Conservation (phyloP, 257 asterid genomes). For the Jaltomata sinuosa region DNA sequence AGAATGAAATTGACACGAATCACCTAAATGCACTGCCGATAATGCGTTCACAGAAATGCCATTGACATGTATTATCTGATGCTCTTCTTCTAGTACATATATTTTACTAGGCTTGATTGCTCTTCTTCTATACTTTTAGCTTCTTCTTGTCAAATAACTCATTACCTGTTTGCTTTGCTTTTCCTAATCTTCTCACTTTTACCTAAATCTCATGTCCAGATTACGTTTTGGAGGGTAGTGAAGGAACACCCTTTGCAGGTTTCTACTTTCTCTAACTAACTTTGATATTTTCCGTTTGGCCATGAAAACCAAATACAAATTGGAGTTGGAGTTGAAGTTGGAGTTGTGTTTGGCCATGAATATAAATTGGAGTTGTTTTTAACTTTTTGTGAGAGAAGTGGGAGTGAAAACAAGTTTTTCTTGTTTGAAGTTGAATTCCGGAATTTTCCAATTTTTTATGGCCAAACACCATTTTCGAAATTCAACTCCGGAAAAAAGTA, state of each 20-base stretch:
- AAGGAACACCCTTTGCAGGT: conserved; percentile 99
- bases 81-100: neutral
- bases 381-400: too few species aligned
- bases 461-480: too few species aligned
- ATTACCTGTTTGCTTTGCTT: conserved; percentile 17
- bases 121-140: neutral
- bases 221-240: conserved; percentile 98
- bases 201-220: conserved; percentile 38
- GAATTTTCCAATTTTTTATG: too few species aligned
- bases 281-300: too few species aligned
- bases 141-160: neutral
- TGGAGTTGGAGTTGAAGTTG: too few species aligned
- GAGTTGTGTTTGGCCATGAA: too few species aligned
- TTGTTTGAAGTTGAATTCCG: too few species aligned
- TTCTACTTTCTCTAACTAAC: conserved; percentile 2
- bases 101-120: neutral
- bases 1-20: neutral
- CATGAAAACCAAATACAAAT: too few species aligned
- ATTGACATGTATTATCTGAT: neutral
- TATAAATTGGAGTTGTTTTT: too few species aligned
- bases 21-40: neutral
- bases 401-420: too few species aligned
- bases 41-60: neutral
- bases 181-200: neutral
- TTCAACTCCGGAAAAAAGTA: too few species aligned